Evolutionary conservation across 805 yeast species (phyloP), one percentile per base, ranked within the genome.

Genomic region (Saturnispora sekii): DNA sequence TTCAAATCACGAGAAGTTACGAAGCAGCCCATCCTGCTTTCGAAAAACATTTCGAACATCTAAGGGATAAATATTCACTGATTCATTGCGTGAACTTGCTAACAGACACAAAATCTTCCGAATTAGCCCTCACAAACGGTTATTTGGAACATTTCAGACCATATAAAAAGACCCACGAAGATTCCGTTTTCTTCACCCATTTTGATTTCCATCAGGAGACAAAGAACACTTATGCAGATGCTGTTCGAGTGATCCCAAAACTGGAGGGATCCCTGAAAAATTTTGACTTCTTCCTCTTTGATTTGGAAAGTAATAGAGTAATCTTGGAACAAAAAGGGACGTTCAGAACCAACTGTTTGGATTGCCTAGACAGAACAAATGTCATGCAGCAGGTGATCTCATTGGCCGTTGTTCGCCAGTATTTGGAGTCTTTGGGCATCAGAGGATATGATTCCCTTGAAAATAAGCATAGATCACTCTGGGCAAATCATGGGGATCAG

Each of bases 401-500:
- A 4, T 72, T 75, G 45, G 76, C 77, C 44, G 84, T 88, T 3
- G 63, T 93, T 36, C 77, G 81, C 47, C 63, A 69, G 8, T 74
- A 78, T 50, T 49, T 76, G 29, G 32, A 41, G 21, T 26, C 40
- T 8, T 16, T 37, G 34, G 33, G 43, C 8, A 29, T 44, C n/a
- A 42, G 46, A 39, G 71, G 68, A 4, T 67, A 74, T 18, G 38
- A 47, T n/a, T 90, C 80, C 15, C 65, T 85, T 21, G 72, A 79
- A 59, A 64, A 69, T n/a, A 81, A 80, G 45, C 96, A 89, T 52
- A 85, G 89, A 53, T 75, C 84, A 6, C 66, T 93, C 15, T 93
- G 98, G 98, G 99, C 99, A 1, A 96, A 93, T 61, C 93, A 93
- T 62, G 99, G 98, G 46, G 98, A 93, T 62, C 95, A 87, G 52